Evolutionary conservation across 305 asterid genomes (phyloP).

Genomic region (Fraxinus sp.): DNA sequence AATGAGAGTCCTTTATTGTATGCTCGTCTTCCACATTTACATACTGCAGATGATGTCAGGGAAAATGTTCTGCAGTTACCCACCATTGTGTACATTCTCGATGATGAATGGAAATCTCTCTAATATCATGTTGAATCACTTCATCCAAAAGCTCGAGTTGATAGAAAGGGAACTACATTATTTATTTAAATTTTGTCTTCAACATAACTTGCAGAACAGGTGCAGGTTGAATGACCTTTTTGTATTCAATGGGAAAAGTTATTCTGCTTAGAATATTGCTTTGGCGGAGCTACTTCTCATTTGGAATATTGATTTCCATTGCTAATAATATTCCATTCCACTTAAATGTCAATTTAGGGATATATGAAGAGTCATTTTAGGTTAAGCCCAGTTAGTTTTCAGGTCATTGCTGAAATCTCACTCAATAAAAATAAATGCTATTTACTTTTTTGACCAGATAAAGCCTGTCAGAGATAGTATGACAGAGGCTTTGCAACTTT

Average conservation of each 20-base stretch:
- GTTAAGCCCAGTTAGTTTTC: slow-evolving; percentile 5
- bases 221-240: slow-evolving; percentile 16
- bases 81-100: background rate
- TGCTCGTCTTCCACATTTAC: background rate
- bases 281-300: slow-evolving; percentile 7
- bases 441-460: slow-evolving; percentile 47
- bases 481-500: slow-evolving; percentile 89
- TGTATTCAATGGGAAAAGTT: background rate
- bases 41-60: slow-evolving; percentile 4
- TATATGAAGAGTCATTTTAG: slow-evolving; percentile 20
- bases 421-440: slow-evolving; percentile 21
- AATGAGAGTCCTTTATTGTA: background rate
- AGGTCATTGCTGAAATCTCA: background rate
- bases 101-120: background rate
- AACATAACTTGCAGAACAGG: background rate
- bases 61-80: background rate
- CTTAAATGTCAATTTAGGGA: slow-evolving; percentile 14
- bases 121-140: background rate
- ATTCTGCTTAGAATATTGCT: background rate
- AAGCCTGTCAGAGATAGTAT: slow-evolving; percentile 95
- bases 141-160: background rate
- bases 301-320: slow-evolving; percentile 10
- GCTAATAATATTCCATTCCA: slow-evolving; percentile 12
- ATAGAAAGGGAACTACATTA: background rate
- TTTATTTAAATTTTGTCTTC: background rate